Base-by-base conservation (phyloP, 2,329 filamentous ascomycete genomes). In the Monilinia fructicola region DNA sequence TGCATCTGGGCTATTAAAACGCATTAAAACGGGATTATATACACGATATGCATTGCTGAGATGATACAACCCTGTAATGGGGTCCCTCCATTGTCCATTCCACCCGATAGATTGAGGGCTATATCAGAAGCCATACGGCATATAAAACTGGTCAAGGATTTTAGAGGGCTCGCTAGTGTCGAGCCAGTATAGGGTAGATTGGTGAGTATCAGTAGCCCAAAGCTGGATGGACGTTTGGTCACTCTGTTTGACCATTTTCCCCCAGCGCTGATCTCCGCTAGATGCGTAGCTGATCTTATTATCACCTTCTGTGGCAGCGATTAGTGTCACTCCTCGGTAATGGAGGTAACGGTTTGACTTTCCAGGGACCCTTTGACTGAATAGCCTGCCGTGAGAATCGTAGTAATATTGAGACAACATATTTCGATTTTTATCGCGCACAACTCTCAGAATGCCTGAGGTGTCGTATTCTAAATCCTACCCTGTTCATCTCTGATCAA, bases 231-330 rank as follows among this genome's bases (percentile, higher is more conserved):
- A 35, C 16, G 28, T 54, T 14, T 54, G 52, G 10, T 35, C 52
- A 35, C 52, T n/a, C 52, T 35, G 7, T 28, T 54, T 16, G 18
- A 54, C 7, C 11, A 54, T 54, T 35, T 54, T 28, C 1, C 52
- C 52, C 52, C 52, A 54, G 52, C 35, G 52, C n/a, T 54, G 52
- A 54, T 54, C 52, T 35, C 28, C 52, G 28, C 52, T 54, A 4
- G 52, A 54, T 11, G 35, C 28, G 21, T 54, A 54, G 52, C 52
- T 54, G 31, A 12, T 38, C 52, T 54, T 54, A 21, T 18, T 54
- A 2, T n/a, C 52, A 12, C 28, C 52, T 12, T 21, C 31, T 4
- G 52, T 54, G 10, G 52, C 52, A 6, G 52, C 52, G 35, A 54
- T 28, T n/a, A 54, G 9, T 35, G 28, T 54, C 2, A 35, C 52